Base-by-base conservation (phyloP, 768 basidiomycete species). In the Mycena metata region DNA sequence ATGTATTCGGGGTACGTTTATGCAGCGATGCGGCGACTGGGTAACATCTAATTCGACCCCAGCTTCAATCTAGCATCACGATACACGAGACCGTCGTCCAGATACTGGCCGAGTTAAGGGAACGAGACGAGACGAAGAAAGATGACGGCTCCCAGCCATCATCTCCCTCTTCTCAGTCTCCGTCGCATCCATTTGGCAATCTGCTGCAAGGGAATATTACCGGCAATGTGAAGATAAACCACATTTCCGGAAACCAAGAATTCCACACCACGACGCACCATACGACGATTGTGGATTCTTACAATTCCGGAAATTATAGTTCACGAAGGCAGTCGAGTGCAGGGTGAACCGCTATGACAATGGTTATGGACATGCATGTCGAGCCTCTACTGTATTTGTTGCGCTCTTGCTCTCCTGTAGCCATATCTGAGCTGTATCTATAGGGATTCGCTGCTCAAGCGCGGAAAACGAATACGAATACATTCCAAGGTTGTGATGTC, bases 1-100 rank as follows among this genome's bases (percentile, higher is more conserved):
- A 76, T 54, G 66, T 75, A 24, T 78, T 78, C 39, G 73, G 75
- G 17, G 77, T 74, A 46, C 39, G 74, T 71, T 30, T 51, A 42
- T 47, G 24, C 4, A 5, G 19, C 3, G 33, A 19, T 42, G 1
- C 43, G 7, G 17, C 30, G 17, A 24, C 19, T 11, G 23, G 16
- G 16, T 36, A 13, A 30, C 19, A 9, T 35, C 19, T 46, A 33
- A 51, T 30, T 52, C 56, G 35, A 7, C 54, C 42, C 11, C 45
- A 75, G 74, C 62, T 75, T 49, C 74, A 70, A 54, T 74, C 76
- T 9, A 70, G 54, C 43, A 74, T 77, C 33, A 59, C 66, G 8
- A 69, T 77, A 30, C 75, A 75, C 47, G 76, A 74, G n/a, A 69
- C 50, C 17, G 73, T 75, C 47, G 64, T 73, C 5, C 54, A 70